Conservation (phyloP, 345 rosid species). For the Rhodamnia argentea region DNA sequence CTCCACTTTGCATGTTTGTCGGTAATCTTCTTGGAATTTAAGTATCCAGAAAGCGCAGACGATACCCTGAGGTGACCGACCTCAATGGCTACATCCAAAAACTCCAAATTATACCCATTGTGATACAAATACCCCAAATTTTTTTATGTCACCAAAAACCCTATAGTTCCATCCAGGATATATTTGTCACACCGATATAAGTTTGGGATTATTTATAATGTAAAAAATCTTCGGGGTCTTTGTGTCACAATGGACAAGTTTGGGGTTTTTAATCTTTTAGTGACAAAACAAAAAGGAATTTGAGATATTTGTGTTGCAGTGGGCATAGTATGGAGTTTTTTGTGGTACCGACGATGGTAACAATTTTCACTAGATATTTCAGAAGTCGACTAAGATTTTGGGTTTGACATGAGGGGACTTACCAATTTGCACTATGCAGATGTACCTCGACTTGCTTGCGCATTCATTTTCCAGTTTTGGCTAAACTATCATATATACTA, state of each 20-base stretch:
- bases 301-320: too few relatives aligned
- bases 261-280: too few relatives aligned
- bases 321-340: too few relatives aligned
- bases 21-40: neutral
- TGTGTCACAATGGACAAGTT: too few relatives aligned
- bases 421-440: neutral
- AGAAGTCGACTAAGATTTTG: neutral
- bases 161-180: too few relatives aligned
- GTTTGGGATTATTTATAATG: too few relatives aligned
- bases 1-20: neutral
- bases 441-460: neutral
- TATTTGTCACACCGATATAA: too few relatives aligned
- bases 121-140: too few relatives aligned
- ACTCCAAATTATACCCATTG: too few relatives aligned
- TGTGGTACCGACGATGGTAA: neutral
- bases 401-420: neutral
- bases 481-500: neutral
- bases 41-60: neutral
- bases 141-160: too few relatives aligned
- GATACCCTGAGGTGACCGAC: neutral
- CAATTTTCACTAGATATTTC: neutral
- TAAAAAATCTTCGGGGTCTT: too few relatives aligned
- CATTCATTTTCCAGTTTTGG: neutral
- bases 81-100: neutral
- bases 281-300: too few relatives aligned